Evolutionary conservation across 2,329 filamentous ascomycete species (phyloP), one percentile per base, ranked within the genome.

Genomic region (Aureobasidium melanogenum): DNA sequence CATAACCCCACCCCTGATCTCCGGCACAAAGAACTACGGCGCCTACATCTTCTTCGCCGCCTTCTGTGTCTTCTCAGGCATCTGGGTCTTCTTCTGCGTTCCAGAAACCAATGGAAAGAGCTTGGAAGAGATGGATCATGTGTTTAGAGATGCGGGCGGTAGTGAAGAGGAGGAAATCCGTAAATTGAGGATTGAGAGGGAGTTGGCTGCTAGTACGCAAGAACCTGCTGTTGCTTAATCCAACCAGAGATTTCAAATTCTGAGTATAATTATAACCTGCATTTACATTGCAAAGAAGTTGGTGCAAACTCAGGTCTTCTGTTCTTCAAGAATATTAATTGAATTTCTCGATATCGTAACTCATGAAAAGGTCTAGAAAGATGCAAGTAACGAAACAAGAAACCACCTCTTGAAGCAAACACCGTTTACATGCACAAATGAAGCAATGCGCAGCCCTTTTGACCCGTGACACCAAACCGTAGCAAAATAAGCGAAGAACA

Each of bases 31-130:
- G 7, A 36, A 24, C 15, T 85, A 78, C 72, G 81, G 81, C 59
- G 78, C 81, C 0, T 86, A 85, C 66, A 73, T 84, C 48, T 86
- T 87, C 74, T 87, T 86, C 64, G 82, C 79, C 0, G 76, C 2
- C 83, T 83, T 63, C 81, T 79, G 70, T 63, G 66, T 80, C 1
- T 69, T 83, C 5, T 77, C 79, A 0, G 70, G 78, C 8, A 62
- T 79, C 6, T 85, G 80, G 77, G 79, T 79, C 0, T 82, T 72
- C 65, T 77, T 79, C 60, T 81, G 81, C 63, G 78, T 84, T 0
- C 83, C 82, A 0, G 84, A 86, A 67, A 85, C 83, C 0, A 82
- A 78, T 51, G 82, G 82, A 0, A 63, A 58, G 38, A 69, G 62
- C 7, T 50, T 71, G 19, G 69, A 71, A 28, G 59, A 69, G 51